Evolutionary conservation across 1,284 basidiomycete genomes (phyloP).

Genomic region (Stygiomarasmius scandens): DNA sequence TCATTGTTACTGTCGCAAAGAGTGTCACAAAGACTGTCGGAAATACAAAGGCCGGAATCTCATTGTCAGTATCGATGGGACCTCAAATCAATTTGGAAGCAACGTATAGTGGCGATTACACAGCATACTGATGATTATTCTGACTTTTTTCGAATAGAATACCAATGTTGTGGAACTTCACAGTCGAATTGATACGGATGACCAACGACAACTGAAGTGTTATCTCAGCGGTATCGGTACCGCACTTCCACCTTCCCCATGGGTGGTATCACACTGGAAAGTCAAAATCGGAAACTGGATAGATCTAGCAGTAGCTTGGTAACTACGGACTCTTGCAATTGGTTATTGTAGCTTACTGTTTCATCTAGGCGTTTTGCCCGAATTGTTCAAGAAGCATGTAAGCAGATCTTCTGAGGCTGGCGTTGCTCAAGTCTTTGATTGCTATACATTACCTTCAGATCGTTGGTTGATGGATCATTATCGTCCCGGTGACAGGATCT

Average conservation of each 20-base stretch:
- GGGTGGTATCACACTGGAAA: conserved; percentile 21
- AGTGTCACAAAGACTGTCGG: too few species aligned
- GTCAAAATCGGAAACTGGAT: conserved; percentile 19
- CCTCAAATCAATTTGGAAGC: conserved; percentile 31
- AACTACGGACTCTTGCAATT: conserved; percentile 1
- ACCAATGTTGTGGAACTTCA: conserved; percentile 40
- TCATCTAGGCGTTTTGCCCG: conserved; percentile 31
- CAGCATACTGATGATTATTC: background rate
- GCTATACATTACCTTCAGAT: too few species aligned
- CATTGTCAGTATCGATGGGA: conserved; percentile 35
- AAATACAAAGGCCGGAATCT: conserved; percentile 18
- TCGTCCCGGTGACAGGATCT: background rate
- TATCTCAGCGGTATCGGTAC: conserved; percentile 40
- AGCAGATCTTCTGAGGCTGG: conserved; percentile 41
- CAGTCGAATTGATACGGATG: conserved; percentile 26
- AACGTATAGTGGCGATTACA: conserved; percentile 18
- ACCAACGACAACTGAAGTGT: conserved; percentile 24
- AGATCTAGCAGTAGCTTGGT: conserved; percentile 34
- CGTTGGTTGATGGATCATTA: too few species aligned
- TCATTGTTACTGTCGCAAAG: too few species aligned
- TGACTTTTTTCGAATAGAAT: conserved; percentile 23
- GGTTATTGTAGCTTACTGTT: background rate
- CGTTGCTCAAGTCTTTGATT: background rate
- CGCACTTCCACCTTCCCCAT: conserved; percentile 28
- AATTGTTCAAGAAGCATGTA: conserved; percentile 37